Evolutionary conservation across 306 rosid species (phyloP), one percentile per base, ranked within the genome.

Genomic region (Citrullus mucosospermus): DNA sequence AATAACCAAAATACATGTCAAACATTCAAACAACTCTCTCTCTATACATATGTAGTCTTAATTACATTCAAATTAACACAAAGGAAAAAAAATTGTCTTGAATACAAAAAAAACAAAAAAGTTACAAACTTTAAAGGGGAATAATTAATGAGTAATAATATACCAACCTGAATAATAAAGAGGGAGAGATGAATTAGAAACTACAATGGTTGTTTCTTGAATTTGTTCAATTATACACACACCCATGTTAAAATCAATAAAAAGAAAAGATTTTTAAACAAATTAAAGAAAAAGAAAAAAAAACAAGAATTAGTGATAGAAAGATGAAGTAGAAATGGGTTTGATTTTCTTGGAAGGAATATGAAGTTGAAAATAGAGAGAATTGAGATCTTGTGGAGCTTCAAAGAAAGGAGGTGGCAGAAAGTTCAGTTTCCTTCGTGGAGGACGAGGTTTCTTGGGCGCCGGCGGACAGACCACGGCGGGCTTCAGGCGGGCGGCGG

Each of bases 401-500:
- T 86, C 69, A 43, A 89, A 87, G 81, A 82, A 79, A 59, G 80
- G 77, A 34, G 81, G 34, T 6, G 82, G 79, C 2, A 78, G 34
- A 15, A 56, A 63, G 51, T 80, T 78, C 61, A 70, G 30, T 74
- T 84, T 82, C 43, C 76, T 80, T 51, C 60, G 74, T 1, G 72
- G 48, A 1, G 84, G 62, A 67, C 84, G 69, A 28, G 85, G 87
- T 76, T 91, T 91, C 84, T 81, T 91, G 0, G 96, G 96, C 68
- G 93, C 81, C 34, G 93, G 96, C 1, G 93, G 96, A 16, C 96
- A 91, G 44, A 82, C 84, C 78, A 78, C 79, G 0, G 81, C 36
- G 4, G 78, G 73, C 73, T 38, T 82, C 69, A 85, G 53, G 55
- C 70, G 69, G 79, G 63, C 79, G 56, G 58, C 39, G 2, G 78